Base-by-base conservation (phyloP, 345 rosid genomes). In the Rubroshorea leprosula region DNA sequence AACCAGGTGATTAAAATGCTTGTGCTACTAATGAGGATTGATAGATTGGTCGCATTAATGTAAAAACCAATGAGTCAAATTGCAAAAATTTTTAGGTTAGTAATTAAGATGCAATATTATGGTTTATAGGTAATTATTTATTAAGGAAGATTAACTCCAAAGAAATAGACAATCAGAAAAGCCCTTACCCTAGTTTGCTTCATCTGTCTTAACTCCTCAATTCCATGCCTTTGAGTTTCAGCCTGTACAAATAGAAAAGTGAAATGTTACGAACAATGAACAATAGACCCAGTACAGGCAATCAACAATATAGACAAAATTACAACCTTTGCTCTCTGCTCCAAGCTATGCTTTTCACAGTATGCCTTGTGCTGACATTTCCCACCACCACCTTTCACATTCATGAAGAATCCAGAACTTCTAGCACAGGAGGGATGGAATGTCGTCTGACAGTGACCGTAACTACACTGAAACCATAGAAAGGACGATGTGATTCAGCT, bases 371-470 rank as follows among this genome's bases (percentile, higher is more conserved):
- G 99, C 68, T 76, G 95, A 82, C 81, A 67, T 77, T 82, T 93
- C 61, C 95, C 89, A 71, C 76, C 77, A 24, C 74, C 64, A 63
- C 76, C 35, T 68, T 77, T 85, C 18, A 70, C 80, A 62, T 60
- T 83, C 97, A 93, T 82, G 72, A 79, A 87, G 62, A 85, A 82
- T 50, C 92, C 96, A 2, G 79, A 65, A 68, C 84, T 87, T 76
- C 96, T 83, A 54, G 97, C 90, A 81, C 97, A 93, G 43, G 87
- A 70, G 23, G 99, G 95, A 74, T 93, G 99, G 72, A 93, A 93
- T 51, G 94, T 79, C 55, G 78, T 54, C 74, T 85, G 99, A 81
- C 99, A 93, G 66, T 93, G 80, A 58, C 96, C 96, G 68, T 80
- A 77, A 74, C 82, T 79, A 79, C 99, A 93, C 99, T 90, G 96